Percentiles rank a stretch among this genome's conserved stretches.
Conservation (phyloP, 108 stramenopile species). For the Nannochloropsis oceanica region DNA sequence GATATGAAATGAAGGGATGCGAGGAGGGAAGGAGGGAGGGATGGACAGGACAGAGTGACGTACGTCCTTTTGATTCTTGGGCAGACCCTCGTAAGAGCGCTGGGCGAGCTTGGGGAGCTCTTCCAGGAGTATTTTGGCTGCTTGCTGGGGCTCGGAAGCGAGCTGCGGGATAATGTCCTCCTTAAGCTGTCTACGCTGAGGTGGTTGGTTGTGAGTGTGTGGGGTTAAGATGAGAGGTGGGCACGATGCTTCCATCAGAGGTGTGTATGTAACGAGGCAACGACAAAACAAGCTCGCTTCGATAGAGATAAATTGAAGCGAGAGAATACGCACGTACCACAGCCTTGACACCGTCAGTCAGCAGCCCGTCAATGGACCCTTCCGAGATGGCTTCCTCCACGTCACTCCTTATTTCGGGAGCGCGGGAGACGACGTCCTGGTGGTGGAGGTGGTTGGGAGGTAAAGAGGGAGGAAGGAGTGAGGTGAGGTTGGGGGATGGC, state of each 20-base stretch:
- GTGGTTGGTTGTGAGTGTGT: too few species aligned
- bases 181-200: background rate
- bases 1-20: background rate
- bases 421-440: background rate
- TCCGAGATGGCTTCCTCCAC: background rate
- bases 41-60: too few species aligned
- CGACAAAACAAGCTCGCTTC: too few species aligned
- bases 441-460: too few species aligned
- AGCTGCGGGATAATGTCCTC: background rate
- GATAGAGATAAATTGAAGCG: background rate
- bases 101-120: background rate
- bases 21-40: background rate
- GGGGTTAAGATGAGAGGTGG: too few species aligned
- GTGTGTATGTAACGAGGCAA: too few species aligned
- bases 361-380: background rate
- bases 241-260: too few species aligned
- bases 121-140: background rate
- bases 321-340: background rate
- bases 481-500: too few species aligned
- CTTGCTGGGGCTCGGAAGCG: background rate
- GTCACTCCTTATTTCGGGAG: background rate
- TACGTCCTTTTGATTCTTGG: background rate
- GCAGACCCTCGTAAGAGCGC: background rate
- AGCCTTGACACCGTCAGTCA: background rate
- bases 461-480: too few species aligned